phyloP scores from a whole-genome alignment of 164 flowering plant species.

The Chimonanthus salicifolius region DNA sequence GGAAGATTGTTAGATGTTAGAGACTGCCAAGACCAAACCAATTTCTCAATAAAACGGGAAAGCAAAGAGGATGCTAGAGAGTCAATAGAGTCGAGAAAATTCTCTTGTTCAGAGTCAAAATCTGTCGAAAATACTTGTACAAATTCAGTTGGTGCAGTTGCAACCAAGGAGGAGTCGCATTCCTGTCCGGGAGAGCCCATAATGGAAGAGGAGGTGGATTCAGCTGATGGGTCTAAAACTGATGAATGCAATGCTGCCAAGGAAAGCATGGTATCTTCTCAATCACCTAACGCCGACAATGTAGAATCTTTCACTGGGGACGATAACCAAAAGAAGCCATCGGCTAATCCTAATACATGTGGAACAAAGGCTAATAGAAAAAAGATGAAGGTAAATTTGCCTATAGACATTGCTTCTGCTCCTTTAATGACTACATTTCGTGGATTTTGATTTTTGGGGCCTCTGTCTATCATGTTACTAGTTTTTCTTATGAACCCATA shows the following conservation, averaged over 20 bases:
- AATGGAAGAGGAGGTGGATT: conserved; percentile 48
- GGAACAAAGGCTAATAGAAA: conserved; percentile 1
- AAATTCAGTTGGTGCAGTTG: conserved; percentile 23
- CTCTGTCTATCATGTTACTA: too few relatives aligned
- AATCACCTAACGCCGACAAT: too few relatives aligned
- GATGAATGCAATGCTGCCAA: conserved; percentile 1
- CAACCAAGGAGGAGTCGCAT: conserved; percentile 11
- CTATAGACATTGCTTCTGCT: neutral
- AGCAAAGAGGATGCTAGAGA: conserved; percentile 43
- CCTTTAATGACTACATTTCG: neutral
- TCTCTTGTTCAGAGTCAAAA: conserved; percentile 34
- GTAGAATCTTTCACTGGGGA: too few relatives aligned
- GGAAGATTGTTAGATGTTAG: conserved; percentile 50
- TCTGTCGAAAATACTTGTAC: conserved; percentile 74
- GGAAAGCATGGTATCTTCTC: too few relatives aligned
- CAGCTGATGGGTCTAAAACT: conserved; percentile 28
- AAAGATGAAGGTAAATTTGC: too few relatives aligned
- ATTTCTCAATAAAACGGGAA: conserved; percentile 44
- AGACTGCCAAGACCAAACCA: conserved; percentile 50
- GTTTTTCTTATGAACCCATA: neutral
- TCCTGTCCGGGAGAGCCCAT: conserved; percentile 15
- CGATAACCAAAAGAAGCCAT: too few relatives aligned
- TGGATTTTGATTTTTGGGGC: neutral
- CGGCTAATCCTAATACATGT: too few relatives aligned
- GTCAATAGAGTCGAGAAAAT: conserved; percentile 1